Base-by-base conservation (phyloP, 345 rosid genomes). In the Hirschfeldia incana region DNA sequence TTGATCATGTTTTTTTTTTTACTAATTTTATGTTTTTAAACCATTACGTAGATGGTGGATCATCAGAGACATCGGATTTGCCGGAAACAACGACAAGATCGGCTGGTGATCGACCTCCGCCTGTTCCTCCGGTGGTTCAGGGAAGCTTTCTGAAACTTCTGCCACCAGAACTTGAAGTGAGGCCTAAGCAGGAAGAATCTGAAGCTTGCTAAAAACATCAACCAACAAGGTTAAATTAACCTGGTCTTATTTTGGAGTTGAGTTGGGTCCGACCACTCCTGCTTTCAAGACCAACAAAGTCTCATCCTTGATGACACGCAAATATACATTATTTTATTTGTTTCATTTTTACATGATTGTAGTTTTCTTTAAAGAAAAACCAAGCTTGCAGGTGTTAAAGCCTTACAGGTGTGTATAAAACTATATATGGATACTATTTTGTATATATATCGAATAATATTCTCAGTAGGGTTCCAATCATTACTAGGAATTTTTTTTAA, bases 101-200 rank as follows among this genome's bases (percentile, higher is more conserved):
- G 2, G 34, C 76, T 7, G 58, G 72, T 37, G 85, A 83, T 39
- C 77, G 83, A 75, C 78, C 85, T 69, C 84, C 80, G 9, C 82
- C 78, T 16, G 27, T 74, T 68, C 82, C 82, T 62, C 75, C 79
- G 3, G 36, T 58, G 17, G 75, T 58, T 78, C 90, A 83, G 69
- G 93, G 97, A 76, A 90, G 93, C 84, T 90, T 90, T 74, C 69
- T 86, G 65, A 88, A 84, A 68, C 88, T 86, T 62, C 79, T 86
- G 81, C 92, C 94, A 71, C 83, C 85, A 57, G 84, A 86, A 64
- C 84, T 88, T 44, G 86, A 89, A 83, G 82, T 76, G 30, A 64
- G 83, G 65, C 76, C 79, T 67, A 87, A 83, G 65, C 82, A 70
- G 63, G 78, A 74, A 55, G 81, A 76, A 46, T 42, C 67, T 1